These are phyloP conservation scores for Wickerhamomyces sp. DNA, from an alignment of 1,139 yeast genomes.

Conservation along the genomic window DNA sequence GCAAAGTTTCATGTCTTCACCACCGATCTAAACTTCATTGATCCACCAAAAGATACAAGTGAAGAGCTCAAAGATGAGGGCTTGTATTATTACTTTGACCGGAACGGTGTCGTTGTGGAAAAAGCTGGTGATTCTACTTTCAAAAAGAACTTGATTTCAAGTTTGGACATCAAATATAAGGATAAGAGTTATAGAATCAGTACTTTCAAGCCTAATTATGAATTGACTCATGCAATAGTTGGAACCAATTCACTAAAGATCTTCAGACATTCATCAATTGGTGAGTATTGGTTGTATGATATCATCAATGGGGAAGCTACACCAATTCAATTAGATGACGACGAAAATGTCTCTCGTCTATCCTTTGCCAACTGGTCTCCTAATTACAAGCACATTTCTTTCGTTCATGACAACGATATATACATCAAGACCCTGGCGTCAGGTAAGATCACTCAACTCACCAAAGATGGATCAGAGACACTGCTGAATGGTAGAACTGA, in stretches of 20 bases:
- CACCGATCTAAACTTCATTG: constrained; percentile 26
- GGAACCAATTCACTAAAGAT: constrained; percentile 36
- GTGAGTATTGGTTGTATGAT: constrained; percentile 57
- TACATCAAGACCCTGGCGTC: constrained; percentile 42
- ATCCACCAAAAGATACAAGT: constrained; percentile 23
- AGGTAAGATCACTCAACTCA: constrained; percentile 46
- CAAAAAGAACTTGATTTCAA: constrained; percentile 34
- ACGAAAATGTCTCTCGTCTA: constrained; percentile 24
- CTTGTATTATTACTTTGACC: constrained; percentile 23
- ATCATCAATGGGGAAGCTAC: constrained; percentile 28
- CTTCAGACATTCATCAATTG: constrained; percentile 69
- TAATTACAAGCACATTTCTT: constrained; percentile 52
- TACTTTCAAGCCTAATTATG: constrained; percentile 25
- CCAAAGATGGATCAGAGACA: constrained; percentile 54
- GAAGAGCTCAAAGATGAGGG: constrained; percentile 27
- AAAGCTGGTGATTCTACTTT: constrained; percentile 34
- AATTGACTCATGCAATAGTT: constrained; percentile 29
- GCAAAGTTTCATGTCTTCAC: constrained; percentile 27
- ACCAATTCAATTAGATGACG: constrained; percentile 36
- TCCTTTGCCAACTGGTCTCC: constrained; percentile 69
- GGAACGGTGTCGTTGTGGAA: constrained; percentile 23
- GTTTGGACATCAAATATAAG: constrained; percentile 22
- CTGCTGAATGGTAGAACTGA: constrained; percentile 79
- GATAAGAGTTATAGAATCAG: constrained; percentile 20
- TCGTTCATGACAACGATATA: constrained; percentile 56